These are phyloP conservation scores for Phialemonium atrogriseum DNA, from an alignment of 2,329 filamentous ascomycete species.

Conservation along the genomic window DNA sequence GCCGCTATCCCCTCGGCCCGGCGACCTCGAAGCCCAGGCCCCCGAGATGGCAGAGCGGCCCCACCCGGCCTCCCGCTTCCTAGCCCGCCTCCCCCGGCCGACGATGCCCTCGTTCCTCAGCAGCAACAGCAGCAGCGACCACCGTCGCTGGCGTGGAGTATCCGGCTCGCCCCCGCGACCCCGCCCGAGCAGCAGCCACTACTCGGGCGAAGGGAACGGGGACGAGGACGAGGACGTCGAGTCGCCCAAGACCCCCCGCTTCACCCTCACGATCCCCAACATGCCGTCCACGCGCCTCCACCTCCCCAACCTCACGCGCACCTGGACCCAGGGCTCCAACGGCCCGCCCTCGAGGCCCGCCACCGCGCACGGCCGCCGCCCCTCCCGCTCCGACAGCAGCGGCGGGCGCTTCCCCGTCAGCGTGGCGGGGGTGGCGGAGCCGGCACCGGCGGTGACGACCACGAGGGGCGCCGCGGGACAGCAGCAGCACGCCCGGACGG, in stretches of 20 bases:
- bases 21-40: slow-evolving; percentile 2
- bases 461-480: neutral
- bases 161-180: slow-evolving; percentile 5
- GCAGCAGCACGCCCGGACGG: slow-evolving; percentile 1
- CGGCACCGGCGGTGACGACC: slow-evolving; percentile 9
- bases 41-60: slow-evolving; percentile 20
- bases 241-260: slow-evolving; percentile 39
- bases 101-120: slow-evolving; percentile 19
- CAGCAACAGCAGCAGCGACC: slow-evolving; percentile 7
- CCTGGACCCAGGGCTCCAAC: slow-evolving; percentile 27
- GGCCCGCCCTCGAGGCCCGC: slow-evolving; percentile 17
- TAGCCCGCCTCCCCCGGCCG: slow-evolving; percentile 19
- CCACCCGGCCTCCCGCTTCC: slow-evolving; percentile 11
- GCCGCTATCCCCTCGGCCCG: slow-evolving; percentile 3
- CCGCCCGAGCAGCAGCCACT: slow-evolving; percentile 18
- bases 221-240: slow-evolving; percentile 20
- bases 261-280: slow-evolving; percentile 26
- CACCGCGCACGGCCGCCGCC: slow-evolving; percentile 10
- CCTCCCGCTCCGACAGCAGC: too few species aligned
- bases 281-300: slow-evolving; percentile 32
- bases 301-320: slow-evolving; percentile 31
- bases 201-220: slow-evolving; percentile 14
- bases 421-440: slow-evolving; percentile 6
- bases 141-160: too few species aligned
- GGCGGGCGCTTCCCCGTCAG: neutral